A percentile compares a stretch with the other conserved stretches of the same genome.
These are phyloP conservation scores for Diutina siamensis DNA, from an alignment of 1,139 yeast genomes.

Conservation along the genomic window DNA sequence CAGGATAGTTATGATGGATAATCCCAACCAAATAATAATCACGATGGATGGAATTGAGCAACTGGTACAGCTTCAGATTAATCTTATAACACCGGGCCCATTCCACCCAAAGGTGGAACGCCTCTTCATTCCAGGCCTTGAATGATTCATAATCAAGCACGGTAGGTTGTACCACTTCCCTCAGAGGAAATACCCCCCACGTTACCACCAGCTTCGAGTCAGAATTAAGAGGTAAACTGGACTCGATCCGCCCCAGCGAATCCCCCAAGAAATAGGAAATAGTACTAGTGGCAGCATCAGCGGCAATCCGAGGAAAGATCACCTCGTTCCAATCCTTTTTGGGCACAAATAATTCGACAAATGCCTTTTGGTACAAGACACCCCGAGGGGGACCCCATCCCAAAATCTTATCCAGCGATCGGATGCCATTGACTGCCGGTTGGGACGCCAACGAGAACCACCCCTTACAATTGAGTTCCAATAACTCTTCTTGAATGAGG, in stretches of 20 bases:
- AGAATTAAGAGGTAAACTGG: slow-evolving; percentile 37
- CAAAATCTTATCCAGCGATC: slow-evolving; percentile 71
- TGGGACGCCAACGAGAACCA: slow-evolving; percentile 90
- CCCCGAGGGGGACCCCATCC: slow-evolving; percentile 50
- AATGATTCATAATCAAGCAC: slow-evolving; percentile 81
- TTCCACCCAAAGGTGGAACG: slow-evolving; percentile 80
- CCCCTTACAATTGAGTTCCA: slow-evolving; percentile 63
- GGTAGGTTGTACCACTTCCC: slow-evolving; percentile 80
- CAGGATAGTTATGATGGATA: slow-evolving; percentile 72
- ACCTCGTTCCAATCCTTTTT: slow-evolving; percentile 41
- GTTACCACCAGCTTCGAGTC: slow-evolving; percentile 64
- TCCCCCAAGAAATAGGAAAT: slow-evolving; percentile 69
- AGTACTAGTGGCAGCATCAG: slow-evolving; percentile 26
- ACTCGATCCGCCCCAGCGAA: slow-evolving; percentile 39
- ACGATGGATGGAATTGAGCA: slow-evolving; percentile 50
- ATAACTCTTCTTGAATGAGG: slow-evolving; percentile 80
- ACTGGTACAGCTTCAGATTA: slow-evolving; percentile 39
- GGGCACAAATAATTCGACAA: slow-evolving; percentile 12
- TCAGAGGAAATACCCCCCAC: slow-evolving; percentile 91
- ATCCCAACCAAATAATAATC: slow-evolving; percentile 69
- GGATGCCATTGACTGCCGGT: slow-evolving; percentile 77
- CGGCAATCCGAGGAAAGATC: slow-evolving; percentile 41
- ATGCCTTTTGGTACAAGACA: slow-evolving; percentile 11
- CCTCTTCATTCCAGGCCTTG: slow-evolving; percentile 90
- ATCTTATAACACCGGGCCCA: slow-evolving; percentile 78